Percentiles rank a stretch among this genome's conserved stretches.
These are phyloP conservation scores for Chlorella vulgaris DNA, from an alignment of 139 green algal species.

Conservation along the genomic window DNA sequence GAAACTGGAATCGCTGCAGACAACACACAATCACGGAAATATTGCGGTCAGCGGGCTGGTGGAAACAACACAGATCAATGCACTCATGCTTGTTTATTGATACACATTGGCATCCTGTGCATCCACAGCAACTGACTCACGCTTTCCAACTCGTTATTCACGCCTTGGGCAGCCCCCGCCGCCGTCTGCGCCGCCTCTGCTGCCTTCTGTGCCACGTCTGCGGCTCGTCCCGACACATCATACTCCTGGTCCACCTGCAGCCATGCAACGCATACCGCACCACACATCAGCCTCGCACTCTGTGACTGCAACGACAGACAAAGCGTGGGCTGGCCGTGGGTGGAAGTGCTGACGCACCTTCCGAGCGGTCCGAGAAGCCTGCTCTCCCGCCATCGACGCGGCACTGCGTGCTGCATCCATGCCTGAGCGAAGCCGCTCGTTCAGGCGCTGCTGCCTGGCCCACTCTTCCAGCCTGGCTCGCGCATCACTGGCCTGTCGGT, in stretches of 20 bases:
- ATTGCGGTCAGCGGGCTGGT: no score
- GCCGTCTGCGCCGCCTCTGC: neutral
- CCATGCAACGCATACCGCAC: no score
- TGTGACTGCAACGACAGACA: no score
- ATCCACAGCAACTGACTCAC: neutral
- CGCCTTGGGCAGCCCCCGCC: neutral
- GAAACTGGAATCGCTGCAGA: slow-evolving; percentile 1
- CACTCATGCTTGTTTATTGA: no score
- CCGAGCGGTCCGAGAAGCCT: neutral
- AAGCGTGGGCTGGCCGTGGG: no score
- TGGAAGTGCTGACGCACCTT: neutral
- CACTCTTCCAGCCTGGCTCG: slow-evolving; percentile 6
- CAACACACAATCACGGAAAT: neutral
- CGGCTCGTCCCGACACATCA: slow-evolving; percentile 17
- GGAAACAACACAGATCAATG: no score
- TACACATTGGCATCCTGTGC: no score
- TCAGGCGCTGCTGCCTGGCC: slow-evolving; percentile 18
- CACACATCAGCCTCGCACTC: no score
- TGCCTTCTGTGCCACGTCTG: slow-evolving; percentile 17
- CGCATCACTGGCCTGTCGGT: neutral
- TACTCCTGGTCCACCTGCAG: slow-evolving; percentile 30
- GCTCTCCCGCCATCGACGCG: neutral
- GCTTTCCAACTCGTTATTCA: slow-evolving; percentile 5
- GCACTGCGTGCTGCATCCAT: neutral
- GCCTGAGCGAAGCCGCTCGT: neutral